These are phyloP conservation scores for Trichoderma endophyticum DNA, from an alignment of 2,329 filamentous ascomycete species.

Conservation along the genomic window DNA sequence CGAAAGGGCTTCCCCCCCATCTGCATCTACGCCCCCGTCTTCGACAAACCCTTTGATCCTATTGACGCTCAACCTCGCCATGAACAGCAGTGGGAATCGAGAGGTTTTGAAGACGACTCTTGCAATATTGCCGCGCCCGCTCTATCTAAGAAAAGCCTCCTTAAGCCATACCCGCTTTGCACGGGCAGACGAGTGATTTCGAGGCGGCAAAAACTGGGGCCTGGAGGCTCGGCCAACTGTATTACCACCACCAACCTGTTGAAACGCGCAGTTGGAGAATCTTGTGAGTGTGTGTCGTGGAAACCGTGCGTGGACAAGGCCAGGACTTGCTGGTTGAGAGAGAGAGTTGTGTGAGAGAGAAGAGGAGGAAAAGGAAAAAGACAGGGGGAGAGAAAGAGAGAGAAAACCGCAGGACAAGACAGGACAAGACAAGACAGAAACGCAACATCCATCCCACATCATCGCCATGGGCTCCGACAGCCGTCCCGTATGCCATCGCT, in stretches of 20 bases:
- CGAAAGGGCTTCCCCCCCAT: neutral
- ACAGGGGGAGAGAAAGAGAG: neutral
- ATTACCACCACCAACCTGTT: neutral
- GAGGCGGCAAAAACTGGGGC: constrained; percentile 15
- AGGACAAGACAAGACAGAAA: neutral
- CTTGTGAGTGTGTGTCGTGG: neutral
- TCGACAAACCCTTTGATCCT: neutral
- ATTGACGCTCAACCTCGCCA: neutral
- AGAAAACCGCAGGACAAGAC: neutral
- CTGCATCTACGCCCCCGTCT: neutral
- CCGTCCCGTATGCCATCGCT: constrained; percentile 34
- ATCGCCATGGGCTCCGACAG: constrained; percentile 29
- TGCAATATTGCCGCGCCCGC: neutral
- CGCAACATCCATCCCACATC: neutral
- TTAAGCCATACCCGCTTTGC: neutral
- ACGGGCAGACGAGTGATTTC: constrained; percentile 10
- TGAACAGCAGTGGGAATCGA: neutral
- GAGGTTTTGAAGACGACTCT: neutral
- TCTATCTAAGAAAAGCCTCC: neutral
- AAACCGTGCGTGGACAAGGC: neutral
- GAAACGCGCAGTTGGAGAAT: neutral
- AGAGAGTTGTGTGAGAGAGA: neutral
- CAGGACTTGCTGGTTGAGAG: neutral
- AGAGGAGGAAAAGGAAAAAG: neutral
- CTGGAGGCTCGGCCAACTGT: constrained; percentile 3